These are phyloP conservation scores for Moesziomyces globuligerus DNA, from an alignment of 1,284 basidiomycete genomes.

Conservation along the genomic window DNA sequence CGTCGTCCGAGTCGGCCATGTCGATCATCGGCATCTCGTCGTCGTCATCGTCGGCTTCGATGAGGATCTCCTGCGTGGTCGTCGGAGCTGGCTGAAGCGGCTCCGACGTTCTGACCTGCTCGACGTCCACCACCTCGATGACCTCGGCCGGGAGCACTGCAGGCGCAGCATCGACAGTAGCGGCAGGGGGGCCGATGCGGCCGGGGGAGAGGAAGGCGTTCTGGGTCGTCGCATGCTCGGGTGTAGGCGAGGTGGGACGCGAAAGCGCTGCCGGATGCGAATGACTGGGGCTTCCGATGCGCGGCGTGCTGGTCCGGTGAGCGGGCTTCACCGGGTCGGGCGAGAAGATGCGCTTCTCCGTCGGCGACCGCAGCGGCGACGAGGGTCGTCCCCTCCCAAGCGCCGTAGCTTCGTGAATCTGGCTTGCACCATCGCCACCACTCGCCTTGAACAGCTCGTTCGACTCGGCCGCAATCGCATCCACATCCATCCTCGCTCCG, in stretches of 20 bases:
- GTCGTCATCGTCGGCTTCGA: conserved; percentile 41
- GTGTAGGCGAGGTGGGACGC: conserved; percentile 20
- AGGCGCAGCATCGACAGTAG: background rate
- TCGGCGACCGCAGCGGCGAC: conserved; percentile 15
- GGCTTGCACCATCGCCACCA: conserved; percentile 10
- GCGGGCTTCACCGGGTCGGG: conserved; percentile 44
- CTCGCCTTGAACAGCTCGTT: conserved; percentile 18
- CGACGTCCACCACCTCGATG: conserved; percentile 7
- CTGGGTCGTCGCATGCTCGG: conserved; percentile 3
- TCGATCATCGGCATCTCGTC: conserved; percentile 54
- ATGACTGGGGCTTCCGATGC: conserved; percentile 37
- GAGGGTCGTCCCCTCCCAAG: conserved; percentile 21
- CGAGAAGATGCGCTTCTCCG: conserved; percentile 29
- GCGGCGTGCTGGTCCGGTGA: conserved; percentile 26
- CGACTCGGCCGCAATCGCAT: conserved; percentile 37
- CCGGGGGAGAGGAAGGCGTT: conserved; percentile 9
- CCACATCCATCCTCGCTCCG: conserved; percentile 36
- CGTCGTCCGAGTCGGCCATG: conserved; percentile 46
- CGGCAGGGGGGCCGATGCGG: background rate
- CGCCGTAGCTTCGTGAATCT: background rate
- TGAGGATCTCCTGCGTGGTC: background rate
- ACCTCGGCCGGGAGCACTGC: background rate
- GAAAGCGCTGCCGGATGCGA: conserved; percentile 11
- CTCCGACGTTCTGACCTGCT: background rate
- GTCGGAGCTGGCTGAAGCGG: background rate